Evolutionary conservation across 768 basidiomycete species (phyloP), one percentile per base, ranked within the genome.

Genomic region (Coprinopsis marcescibilis): DNA sequence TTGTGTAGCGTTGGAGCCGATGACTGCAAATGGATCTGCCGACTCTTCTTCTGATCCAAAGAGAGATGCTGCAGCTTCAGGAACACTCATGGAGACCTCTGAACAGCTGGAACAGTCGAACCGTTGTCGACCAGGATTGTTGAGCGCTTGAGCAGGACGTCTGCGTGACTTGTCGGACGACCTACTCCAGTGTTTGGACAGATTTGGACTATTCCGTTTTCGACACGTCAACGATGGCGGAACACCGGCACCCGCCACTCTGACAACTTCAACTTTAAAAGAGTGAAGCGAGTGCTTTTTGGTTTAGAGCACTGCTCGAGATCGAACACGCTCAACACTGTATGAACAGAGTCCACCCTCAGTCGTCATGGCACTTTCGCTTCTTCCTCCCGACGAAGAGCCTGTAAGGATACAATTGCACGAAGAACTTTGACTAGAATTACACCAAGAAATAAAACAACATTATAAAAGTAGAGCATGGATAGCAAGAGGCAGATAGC

Each of bases 31-130:
- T 43, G 77, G 77, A 65, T 86, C 83, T 25, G 75, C 69, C 14
- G 67, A 67, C 42, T 77, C 58, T 58, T 87, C 83, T 25, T 77
- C 77, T 43, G 76, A 65, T 51, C 80, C 85, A 70, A 91, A 91
- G 37, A 91, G 82, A 48, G 85, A 81, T 43, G 87, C 83, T 27
- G 89, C 89, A 54, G 85, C 81, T 70, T 88, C 85, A 47, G 83
- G 78, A 54, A 19, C 14, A 80, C 75, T 92, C 83, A 60, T 66
- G 38, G 12, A 11, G 17, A 11, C 20, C 38, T 32, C n/a, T 32
- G 29, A 8, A 32, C 29, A 8, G 29, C 29, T 32, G n/a, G n/a
- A 32, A 8, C n/a, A n/a, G n/a, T n/a, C n/a, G n/a, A n/a, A n/a
- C n/a, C n/a, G n/a, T n/a, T n/a, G n/a, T n/a, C n/a, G n/a, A n/a